A percentile compares a stretch with the other conserved stretches of the same genome.
Evolutionary conservation across 345 rosid genomes (phyloP).

Genomic region (Reutealis trisperma): DNA sequence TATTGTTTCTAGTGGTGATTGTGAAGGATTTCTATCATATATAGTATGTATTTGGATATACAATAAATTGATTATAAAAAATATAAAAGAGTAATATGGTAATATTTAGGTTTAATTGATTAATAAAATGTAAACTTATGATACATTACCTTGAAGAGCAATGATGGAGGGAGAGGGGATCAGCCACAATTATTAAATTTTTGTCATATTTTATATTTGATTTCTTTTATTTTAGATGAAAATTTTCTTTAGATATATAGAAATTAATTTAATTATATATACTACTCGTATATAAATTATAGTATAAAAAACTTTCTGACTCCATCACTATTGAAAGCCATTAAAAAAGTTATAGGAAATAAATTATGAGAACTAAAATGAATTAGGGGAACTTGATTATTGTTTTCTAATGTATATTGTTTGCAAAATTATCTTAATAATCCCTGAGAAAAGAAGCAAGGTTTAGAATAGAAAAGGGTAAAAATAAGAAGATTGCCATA

Average conservation of each 20-base stretch:
- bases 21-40: background rate
- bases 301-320: no score
- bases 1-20: background rate
- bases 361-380: background rate
- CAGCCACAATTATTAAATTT: no score
- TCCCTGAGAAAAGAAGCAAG: background rate
- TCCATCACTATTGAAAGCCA: background rate
- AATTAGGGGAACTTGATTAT: background rate
- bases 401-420: no score
- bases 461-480: background rate
- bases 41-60: background rate
- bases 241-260: no score
- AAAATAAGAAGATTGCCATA: no score
- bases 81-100: constrained; percentile 8
- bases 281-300: no score
- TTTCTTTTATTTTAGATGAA: no score
- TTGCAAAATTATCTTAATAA: background rate
- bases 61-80: background rate
- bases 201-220: no score
- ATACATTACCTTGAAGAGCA: background rate
- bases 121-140: background rate
- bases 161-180: no score
- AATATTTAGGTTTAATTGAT: background rate
- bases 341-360: background rate
- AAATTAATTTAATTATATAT: no score